Percentiles rank a stretch among this genome's conserved stretches.
Evolutionary conservation across 768 basidiomycete genomes (phyloP).

Genomic region (Clitopilus hobsonii): DNA sequence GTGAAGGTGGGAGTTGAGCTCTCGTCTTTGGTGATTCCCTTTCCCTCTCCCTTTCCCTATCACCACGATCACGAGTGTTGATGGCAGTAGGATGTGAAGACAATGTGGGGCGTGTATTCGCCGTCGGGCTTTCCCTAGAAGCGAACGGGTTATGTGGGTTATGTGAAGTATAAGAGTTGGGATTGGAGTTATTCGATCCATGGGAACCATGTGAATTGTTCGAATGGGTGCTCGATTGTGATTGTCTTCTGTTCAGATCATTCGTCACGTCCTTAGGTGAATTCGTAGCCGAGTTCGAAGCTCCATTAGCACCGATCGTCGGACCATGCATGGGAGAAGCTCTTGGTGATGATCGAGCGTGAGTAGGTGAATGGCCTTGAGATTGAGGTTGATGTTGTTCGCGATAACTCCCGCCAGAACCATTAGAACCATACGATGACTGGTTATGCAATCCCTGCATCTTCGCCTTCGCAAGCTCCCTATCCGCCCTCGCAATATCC

Average conservation of each 20-base stretch:
- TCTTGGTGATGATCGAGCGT: background rate
- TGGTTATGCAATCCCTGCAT: background rate
- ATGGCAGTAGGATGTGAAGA: background rate
- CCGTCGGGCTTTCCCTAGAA: background rate
- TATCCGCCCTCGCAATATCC: slow-evolving; percentile 36
- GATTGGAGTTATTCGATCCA: background rate
- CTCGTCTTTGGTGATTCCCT: background rate
- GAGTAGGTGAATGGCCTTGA: background rate
- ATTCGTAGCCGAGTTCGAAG: background rate
- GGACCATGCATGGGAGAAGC: background rate
- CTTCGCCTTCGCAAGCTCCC: slow-evolving; percentile 32
- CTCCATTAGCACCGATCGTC: background rate
- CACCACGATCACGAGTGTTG: background rate
- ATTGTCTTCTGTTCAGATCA: background rate
- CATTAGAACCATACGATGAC: background rate
- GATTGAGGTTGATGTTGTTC: background rate
- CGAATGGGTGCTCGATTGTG: background rate
- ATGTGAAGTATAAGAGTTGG: background rate
- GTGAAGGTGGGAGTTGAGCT: background rate
- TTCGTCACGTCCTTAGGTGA: background rate
- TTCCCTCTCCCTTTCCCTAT: background rate
- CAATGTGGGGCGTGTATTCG: background rate
- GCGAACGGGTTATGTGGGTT: background rate
- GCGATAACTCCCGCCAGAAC: background rate
- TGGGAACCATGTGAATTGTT: background rate